Evolutionary conservation across 2,329 filamentous ascomycete genomes (phyloP).

Genomic region (Didymella arachidicola): DNA sequence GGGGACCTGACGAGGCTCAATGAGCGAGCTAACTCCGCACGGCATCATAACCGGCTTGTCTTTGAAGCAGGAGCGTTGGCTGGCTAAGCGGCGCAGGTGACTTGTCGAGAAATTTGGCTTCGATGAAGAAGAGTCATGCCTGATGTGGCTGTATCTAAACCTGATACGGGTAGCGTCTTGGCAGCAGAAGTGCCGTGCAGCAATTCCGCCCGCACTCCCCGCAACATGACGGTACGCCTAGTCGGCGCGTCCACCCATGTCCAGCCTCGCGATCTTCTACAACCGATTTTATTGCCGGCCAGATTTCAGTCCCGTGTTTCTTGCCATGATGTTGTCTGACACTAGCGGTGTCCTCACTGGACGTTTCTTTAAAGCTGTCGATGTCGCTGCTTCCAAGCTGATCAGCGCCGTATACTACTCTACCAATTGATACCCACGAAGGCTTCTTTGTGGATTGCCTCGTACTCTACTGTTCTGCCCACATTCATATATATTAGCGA

Average conservation of each 20-base stretch:
- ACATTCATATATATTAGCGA: not conserved
- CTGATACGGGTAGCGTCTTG: slow-evolving; percentile 12
- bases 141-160: not conserved
- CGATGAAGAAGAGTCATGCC: not conserved
- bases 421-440: slow-evolving; percentile 21
- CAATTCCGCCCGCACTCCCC: slow-evolving; percentile 36
- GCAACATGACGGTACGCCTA: slow-evolving; percentile 39
- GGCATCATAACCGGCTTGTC: slow-evolving; percentile 16
- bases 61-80: slow-evolving; percentile 12
- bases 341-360: slow-evolving; percentile 27
- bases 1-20: slow-evolving; percentile 4
- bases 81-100: slow-evolving; percentile 14
- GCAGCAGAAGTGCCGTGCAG: slow-evolving; percentile 34
- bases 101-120: not conserved
- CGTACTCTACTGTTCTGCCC: not conserved
- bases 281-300: slow-evolving; percentile 39
- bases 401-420: slow-evolving; percentile 10
- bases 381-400: slow-evolving; percentile 12
- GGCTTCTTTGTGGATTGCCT: slow-evolving; percentile 8
- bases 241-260: slow-evolving; percentile 22
- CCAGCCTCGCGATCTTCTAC: slow-evolving; percentile 23
- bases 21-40: slow-evolving; percentile 16
- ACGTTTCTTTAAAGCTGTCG: slow-evolving; percentile 27
- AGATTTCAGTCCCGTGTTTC: slow-evolving; percentile 32
- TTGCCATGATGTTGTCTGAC: slow-evolving; percentile 34